A percentile compares a stretch with the other conserved stretches of the same genome.
Evolutionary conservation across 768 basidiomycete species (phyloP).

Genomic region (Fistulinella prunicolor): DNA sequence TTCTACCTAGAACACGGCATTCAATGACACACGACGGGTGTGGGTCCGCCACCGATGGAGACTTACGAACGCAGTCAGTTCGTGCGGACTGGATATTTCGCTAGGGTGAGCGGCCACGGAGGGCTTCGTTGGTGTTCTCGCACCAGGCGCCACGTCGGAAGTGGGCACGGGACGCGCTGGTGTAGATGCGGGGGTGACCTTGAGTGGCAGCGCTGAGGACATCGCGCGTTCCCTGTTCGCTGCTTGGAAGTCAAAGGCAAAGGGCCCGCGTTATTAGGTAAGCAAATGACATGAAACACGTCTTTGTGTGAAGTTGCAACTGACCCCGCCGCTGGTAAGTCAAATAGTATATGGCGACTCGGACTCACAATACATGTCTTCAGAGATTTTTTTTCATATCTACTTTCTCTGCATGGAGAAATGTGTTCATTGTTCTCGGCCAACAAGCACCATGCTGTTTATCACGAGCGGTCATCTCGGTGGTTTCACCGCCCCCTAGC

Average conservation of each 20-base stretch:
- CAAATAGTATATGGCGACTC: too few species aligned
- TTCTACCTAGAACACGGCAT: conserved; percentile 61
- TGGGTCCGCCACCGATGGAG: conserved; percentile 4
- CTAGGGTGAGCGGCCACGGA: conserved; percentile 35
- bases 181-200: conserved; percentile 53
- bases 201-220: conserved; percentile 64
- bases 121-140: conserved; percentile 49
- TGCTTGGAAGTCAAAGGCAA: not conserved
- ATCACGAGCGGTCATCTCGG: too few species aligned
- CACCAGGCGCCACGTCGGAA: conserved; percentile 21
- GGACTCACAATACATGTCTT: too few species aligned
- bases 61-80: conserved; percentile 90
- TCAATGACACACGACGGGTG: conserved; percentile 2
- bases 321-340: not conserved
- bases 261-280: conserved; percentile 10
- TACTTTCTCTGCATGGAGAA: too few species aligned
- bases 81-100: conserved; percentile 90
- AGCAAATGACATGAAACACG: conserved; percentile 6
- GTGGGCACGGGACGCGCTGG: conserved; percentile 40
- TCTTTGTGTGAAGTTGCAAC: conserved; percentile 10
- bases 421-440: conserved; percentile 9
- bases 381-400: conserved; percentile 4
- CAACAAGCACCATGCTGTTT: not conserved
- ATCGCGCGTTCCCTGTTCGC: conserved; percentile 16
- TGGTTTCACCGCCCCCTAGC: too few species aligned